Evolutionary conservation across 129 eudicot species (phyloP).

Genomic region (Smallanthus sonchifolius): DNA sequence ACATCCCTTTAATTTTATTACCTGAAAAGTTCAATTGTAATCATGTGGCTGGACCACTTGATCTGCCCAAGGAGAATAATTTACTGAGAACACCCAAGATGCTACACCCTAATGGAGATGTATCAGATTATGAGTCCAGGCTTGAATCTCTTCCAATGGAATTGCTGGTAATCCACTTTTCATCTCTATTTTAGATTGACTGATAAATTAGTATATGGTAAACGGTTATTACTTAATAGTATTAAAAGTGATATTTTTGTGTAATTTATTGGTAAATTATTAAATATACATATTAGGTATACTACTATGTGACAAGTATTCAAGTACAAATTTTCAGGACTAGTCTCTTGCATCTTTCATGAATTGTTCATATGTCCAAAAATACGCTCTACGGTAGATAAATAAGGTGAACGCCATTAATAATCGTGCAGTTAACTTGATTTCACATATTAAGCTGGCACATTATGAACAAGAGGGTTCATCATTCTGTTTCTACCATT

Average conservation of each 20-base stretch:
- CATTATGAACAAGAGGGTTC: background rate
- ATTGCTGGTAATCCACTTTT: conserved; percentile 58
- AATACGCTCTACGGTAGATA: background rate
- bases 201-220: background rate
- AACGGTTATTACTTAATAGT: background rate
- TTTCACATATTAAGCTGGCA: background rate
- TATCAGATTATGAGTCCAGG: conserved; percentile 58
- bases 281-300: background rate
- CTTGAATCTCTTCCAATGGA: conserved; percentile 91
- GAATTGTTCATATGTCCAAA: background rate
- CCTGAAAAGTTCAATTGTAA: conserved; percentile 53
- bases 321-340: background rate
- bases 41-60: conserved; percentile 29
- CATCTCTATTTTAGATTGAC: background rate
- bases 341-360: background rate
- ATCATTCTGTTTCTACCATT: background rate
- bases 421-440: background rate
- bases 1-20: conserved; percentile 41
- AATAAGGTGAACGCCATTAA: background rate
- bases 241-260: background rate
- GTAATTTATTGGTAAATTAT: background rate
- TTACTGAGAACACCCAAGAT: conserved; percentile 72
- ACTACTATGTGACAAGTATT: background rate
- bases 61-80: conserved; percentile 38
- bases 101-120: conserved; percentile 42